Base-by-base conservation (phyloP, 2,329 filamentous ascomycete genomes). In the Nothophoma quercina region DNA sequence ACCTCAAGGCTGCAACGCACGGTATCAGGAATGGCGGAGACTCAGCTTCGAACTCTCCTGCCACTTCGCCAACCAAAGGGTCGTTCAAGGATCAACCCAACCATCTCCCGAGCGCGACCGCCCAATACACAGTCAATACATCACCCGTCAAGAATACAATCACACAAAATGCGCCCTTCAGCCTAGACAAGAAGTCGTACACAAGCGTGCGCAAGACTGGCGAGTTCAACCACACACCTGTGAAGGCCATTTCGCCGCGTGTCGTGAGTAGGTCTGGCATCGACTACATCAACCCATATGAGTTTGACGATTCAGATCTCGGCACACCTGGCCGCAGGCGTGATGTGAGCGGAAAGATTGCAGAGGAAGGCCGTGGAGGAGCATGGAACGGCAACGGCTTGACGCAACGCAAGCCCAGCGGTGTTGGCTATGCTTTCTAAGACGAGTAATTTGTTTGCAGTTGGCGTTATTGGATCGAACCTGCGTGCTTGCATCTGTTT, bases 301-400 rank as follows among this genome's bases (percentile, higher is more conserved):
- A 65, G 32, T 67, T 64, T 51, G 69, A 72, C 2, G 65, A 63
- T 16, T 63, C 67, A 45, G 62, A 72, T 62, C 53, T 74, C 39
- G 72, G 69, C 15, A 69, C 62, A 33, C 63, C 62, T 9, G 67
- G 63, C 5, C 53, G 67, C 36, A 56, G 70, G 53, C 44, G 66
- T 43, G 85, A 88, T 55, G 88, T 90, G 2, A 91, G 88, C 67
- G 89, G 89, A 1, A 90, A 89, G 77, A 74, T 86, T 48, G 88
- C 82, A 0, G 89, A 92, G 70, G 89, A 93, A 69, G 89, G 89
- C 2, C 76, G 82, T 38, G 84, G 70, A 4, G 71, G 67, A 5
- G 54, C 69, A 19, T 72, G 71, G 61, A 60, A 51, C 44, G 47
- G 48, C 18, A 51, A 56, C 34, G 67, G 63, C 16, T 26, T 75